phyloP scores from a whole-genome alignment of 2,329 filamentous ascomycete genomes.

The Apiospora rasikravindrae region DNA sequence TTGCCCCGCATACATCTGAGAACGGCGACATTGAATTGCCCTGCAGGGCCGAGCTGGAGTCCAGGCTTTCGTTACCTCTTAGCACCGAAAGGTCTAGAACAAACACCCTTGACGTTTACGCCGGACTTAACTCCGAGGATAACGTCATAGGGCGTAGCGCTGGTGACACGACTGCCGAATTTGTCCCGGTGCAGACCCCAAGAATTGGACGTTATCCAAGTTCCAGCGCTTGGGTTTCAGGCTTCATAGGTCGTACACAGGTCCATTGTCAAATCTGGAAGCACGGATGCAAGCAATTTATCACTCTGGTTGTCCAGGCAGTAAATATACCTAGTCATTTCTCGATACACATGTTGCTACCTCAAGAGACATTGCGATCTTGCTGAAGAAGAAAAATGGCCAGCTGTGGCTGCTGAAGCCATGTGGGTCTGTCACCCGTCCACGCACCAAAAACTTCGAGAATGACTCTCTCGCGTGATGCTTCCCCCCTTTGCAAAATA shows the following conservation, averaged over 20 bases:
- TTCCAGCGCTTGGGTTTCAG: background rate
- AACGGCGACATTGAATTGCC: no score
- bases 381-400: background rate
- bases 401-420: background rate
- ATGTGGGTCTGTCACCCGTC: conserved; percentile 10
- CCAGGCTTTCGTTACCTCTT: no score
- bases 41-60: background rate
- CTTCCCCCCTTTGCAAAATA: background rate
- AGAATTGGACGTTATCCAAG: background rate
- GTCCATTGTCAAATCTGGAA: background rate
- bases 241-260: background rate
- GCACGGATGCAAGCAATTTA: no score
- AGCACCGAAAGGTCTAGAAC: background rate
- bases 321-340: background rate
- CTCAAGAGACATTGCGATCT: background rate
- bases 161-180: background rate
- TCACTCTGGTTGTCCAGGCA: background rate
- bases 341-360: background rate
- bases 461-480: conserved; percentile 8
- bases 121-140: background rate
- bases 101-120: background rate
- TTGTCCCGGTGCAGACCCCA: conserved; percentile 4
- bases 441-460: conserved; percentile 12
- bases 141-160: conserved; percentile 11
- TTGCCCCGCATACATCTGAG: background rate